Evolutionary conservation across 805 yeast species (phyloP).

Genomic region (Candida verbasci): DNA sequence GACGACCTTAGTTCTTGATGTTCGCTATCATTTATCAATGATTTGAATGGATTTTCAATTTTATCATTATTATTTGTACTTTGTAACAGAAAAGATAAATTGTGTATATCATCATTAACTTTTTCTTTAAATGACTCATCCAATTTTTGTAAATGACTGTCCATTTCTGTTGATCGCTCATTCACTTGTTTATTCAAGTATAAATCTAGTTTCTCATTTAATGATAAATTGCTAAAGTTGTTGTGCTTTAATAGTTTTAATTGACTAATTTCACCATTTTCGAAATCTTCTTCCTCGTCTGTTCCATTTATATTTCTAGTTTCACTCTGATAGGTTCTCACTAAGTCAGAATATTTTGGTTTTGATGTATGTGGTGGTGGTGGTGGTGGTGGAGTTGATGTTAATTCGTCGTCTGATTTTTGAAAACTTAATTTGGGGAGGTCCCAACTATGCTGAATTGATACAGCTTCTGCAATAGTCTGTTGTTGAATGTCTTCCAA

Average conservation of each 20-base stretch:
- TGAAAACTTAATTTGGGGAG: conserved; percentile 10
- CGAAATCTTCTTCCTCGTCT: conserved; percentile 10
- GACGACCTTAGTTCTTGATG: conserved; percentile 20
- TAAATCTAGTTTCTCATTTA: conserved; percentile 44
- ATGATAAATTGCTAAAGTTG: conserved; percentile 26
- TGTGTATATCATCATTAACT: conserved; percentile 31
- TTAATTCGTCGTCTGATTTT: conserved; percentile 13
- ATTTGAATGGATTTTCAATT: conserved; percentile 30
- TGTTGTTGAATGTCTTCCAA: conserved; percentile 3
- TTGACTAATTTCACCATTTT: conserved; percentile 13
- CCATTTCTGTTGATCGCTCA: conserved; percentile 20
- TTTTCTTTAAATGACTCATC: conserved; percentile 20
- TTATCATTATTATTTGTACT: conserved; percentile 11
- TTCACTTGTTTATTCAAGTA: conserved; percentile 18
- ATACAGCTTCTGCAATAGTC: conserved; percentile 3
- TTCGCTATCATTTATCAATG: conserved; percentile 23
- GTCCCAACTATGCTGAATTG: conserved; percentile 18
- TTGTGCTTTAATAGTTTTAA: conserved; percentile 22
- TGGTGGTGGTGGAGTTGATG: conserved; percentile 21
- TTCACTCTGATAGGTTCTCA: background rate
- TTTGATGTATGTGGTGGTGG: conserved; percentile 18
- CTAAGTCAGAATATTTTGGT: conserved; percentile 8
- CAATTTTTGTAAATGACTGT: conserved; percentile 31
- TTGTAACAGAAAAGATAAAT: conserved; percentile 27
- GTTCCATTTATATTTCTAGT: no score